phyloP scores from a whole-genome alignment of 495 filamentous ascomycete genomes.

The Xylaria sp. region DNA sequence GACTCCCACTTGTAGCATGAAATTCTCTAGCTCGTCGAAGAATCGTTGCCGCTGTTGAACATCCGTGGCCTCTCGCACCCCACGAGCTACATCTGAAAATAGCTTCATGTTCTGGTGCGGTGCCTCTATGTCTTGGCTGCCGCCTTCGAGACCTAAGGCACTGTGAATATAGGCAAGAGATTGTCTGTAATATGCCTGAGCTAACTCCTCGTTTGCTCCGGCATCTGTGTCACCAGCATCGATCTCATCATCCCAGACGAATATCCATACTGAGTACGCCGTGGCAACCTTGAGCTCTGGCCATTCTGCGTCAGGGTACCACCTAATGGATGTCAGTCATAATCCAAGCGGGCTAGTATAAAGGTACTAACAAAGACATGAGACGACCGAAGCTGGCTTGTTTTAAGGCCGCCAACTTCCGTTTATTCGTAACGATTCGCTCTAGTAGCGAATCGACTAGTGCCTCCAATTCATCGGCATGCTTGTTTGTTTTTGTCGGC shows the following conservation, averaged over 20 bases:
- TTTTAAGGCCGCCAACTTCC: conserved; percentile 39
- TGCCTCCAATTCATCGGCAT: conserved; percentile 28
- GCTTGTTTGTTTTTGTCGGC: conserved; percentile 34
- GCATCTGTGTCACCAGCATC: conserved; percentile 42
- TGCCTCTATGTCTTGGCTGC: conserved; percentile 8
- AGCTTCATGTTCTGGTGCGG: conserved; percentile 36
- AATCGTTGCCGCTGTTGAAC: conserved; percentile 37
- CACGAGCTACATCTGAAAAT: conserved; percentile 36
- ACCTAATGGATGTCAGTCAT: conserved; percentile 27
- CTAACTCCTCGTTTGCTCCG: conserved; percentile 33
- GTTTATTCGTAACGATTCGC: conserved; percentile 37
- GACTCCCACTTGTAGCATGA: conserved; percentile 39
- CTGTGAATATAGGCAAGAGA: conserved; percentile 34
- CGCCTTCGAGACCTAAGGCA: conserved; percentile 30
- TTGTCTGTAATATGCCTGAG: conserved; percentile 38
- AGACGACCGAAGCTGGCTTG: conserved; percentile 39
- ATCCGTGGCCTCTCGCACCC: conserved; percentile 31
- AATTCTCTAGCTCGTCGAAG: conserved; percentile 38
- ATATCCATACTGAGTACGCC: conserved; percentile 42
- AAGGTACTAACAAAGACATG: conserved; percentile 36
- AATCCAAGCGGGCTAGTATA: neutral
- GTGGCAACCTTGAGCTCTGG: conserved; percentile 38
- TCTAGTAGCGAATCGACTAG: conserved; percentile 35
- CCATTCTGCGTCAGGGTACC: conserved; percentile 43
- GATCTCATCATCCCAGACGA: conserved; percentile 42